Base-by-base conservation (phyloP, 345 rosid species). In the Geranium rotundifolium region DNA sequence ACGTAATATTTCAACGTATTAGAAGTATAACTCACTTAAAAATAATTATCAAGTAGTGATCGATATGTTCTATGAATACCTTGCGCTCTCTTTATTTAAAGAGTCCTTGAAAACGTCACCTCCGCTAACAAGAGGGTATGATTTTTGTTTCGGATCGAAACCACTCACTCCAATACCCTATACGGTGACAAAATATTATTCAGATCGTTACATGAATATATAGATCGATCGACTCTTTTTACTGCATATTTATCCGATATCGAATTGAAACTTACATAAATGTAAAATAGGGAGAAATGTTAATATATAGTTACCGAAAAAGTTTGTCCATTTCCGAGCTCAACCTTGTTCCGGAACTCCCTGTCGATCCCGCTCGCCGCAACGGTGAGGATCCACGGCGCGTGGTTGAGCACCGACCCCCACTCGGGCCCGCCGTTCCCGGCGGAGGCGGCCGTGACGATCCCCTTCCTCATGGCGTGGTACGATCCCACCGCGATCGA, bases 311-410 rank as follows among this genome's bases (percentile, higher is more conserved):
- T 71, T 78, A 91, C 96, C 2, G 72, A 59, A 64, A 82, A 13
- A 3, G 65, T 68, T 71, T 74, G 80, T 5, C 95, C 95, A 63
- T 81, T 86, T 1, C 93, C 96, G 46, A 87, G 63, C 67, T 70
- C 76, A 46, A 92, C 71, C 63, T 66, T 76, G 76, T 91, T 92
- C 77, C 58, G 71, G 65, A 92, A 92, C 54, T 73, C 73, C 71
- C 98, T 66, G 61, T 92, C 84, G 13, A 83, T 89, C 7, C 88
- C 89, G 8, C 88, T 89, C 13, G 98, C 98, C 0, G 89, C 98
- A 34, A 85, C 96, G 0, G 98, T 92, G 62, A 92, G 17, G 15
- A 89, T 68, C 98, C 96, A 92, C 1, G 98, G 98, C 6, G 96
- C 90, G 46, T 84, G 85, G 76, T 92, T 92, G 7, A 73, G 69